Conservation (phyloP, 1,284 basidiomycete genomes). For the Pyrrhoderma noxium region DNA sequence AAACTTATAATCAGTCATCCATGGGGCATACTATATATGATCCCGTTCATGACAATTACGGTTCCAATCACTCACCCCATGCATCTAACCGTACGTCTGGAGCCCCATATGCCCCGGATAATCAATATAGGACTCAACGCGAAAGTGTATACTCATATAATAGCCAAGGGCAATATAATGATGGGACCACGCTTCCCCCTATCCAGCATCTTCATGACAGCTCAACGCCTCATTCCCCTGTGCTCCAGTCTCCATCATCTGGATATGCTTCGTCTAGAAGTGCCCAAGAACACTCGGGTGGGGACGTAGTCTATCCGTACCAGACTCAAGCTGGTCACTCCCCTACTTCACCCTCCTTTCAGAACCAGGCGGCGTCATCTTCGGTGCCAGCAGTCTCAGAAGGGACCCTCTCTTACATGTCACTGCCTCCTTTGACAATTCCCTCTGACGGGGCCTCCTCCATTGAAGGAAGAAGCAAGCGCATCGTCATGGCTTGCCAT, state of each 20-base stretch:
- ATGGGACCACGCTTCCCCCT: constrained; percentile 8
- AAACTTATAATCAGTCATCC: constrained; percentile 4
- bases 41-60: constrained; percentile 16
- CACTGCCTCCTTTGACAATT: constrained; percentile 7
- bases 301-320: constrained; percentile 6
- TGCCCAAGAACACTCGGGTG: background rate
- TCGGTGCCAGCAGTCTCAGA: too few species aligned
- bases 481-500: constrained; percentile 19
- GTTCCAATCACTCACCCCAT: constrained; percentile 3
- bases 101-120: background rate
- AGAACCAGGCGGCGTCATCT: too few species aligned
- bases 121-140: constrained; percentile 12
- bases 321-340: constrained; percentile 4
- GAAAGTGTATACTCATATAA: constrained; percentile 1
- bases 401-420: too few species aligned
- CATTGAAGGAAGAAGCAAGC: constrained; percentile 11
- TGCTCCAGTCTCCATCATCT: background rate
- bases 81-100: background rate
- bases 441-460: constrained; percentile 2
- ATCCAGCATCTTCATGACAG: constrained; percentile 9
- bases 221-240: constrained; percentile 5
- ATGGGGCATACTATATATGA: constrained; percentile 14
- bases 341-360: too few species aligned
- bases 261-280: too few species aligned
- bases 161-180: constrained; percentile 6